A percentile compares a stretch with the other conserved stretches of the same genome.
Evolutionary conservation across 2,329 filamentous ascomycete genomes (phyloP).

Genomic region (Raffaelea deltoideospora): DNA sequence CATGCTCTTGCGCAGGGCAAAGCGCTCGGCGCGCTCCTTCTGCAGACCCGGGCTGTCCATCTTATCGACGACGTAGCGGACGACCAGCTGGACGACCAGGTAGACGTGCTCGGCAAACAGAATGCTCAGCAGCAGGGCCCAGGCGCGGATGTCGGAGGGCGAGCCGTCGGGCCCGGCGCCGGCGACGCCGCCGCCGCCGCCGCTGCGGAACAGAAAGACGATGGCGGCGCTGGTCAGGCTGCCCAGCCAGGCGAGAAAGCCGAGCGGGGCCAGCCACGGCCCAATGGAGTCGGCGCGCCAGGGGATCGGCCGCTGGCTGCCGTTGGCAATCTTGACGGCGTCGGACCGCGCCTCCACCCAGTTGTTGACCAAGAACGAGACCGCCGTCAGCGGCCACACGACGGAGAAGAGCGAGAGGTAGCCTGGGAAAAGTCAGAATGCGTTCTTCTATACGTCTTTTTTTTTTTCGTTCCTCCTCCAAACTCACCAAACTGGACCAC

Average conservation of each 20-base stretch:
- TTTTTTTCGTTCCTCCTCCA: neutral
- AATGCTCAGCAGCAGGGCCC: conserved; percentile 68
- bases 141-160: conserved; percentile 57
- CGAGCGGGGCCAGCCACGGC: conserved; percentile 73
- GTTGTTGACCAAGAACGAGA: conserved; percentile 86
- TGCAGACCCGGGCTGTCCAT: conserved; percentile 76
- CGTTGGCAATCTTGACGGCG: conserved; percentile 76
- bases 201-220: conserved; percentile 73
- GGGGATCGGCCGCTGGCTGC: conserved; percentile 78
- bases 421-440: conserved; percentile 37
- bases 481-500: conserved; percentile 56
- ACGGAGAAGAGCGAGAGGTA: conserved; percentile 86
- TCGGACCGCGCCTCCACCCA: conserved; percentile 92
- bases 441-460: neutral
- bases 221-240: conserved; percentile 77
- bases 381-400: conserved; percentile 83
- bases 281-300: conserved; percentile 89
- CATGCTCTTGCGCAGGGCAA: conserved; percentile 62
- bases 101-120: conserved; percentile 84
- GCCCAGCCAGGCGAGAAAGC: conserved; percentile 87
- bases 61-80: conserved; percentile 60
- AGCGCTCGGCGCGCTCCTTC: conserved; percentile 71
- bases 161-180: conserved; percentile 49
- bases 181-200: conserved; percentile 45
- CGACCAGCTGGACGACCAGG: conserved; percentile 57